Evolutionary conservation across 2,329 filamentous ascomycete species (phyloP), one percentile per base, ranked within the genome.

Genomic region (Diaporthe nobilis): DNA sequence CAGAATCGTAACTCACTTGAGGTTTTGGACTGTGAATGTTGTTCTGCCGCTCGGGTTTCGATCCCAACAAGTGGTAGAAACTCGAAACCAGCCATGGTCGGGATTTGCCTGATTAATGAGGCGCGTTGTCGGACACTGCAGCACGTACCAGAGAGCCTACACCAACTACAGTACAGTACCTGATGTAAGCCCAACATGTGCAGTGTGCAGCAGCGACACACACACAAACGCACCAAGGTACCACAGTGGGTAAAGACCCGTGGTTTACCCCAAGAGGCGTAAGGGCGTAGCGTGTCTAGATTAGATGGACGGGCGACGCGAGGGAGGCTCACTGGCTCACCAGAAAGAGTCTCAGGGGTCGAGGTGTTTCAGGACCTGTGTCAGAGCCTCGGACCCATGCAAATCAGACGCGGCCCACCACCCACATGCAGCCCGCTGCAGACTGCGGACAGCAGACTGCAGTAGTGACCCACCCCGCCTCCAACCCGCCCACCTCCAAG

Each of bases 301-400:
- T 42, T 60, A 61, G 71, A 63, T 72, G 57, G 71, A 55, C 22
- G 71, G 61, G 58, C 58, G 71, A 72, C 20, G 71, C 61, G 58
- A 65, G 58, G 71, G 71, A 67, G 71, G 37, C 51, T 60, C 53
- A 58, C 49, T 65, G 49, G 71, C 58, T 63, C 51, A 39, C 58
- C 47, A 63, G 58, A 63, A 57, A 55, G 31, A 55, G 31, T 39
- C 58, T 60, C 57, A 72, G 71, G 71, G 71, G 71, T 72, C 57
- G 37, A 70, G 34, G 34, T 63, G 71, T 73, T 73, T 73, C 71
- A 73, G 49, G 58, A 57, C 58, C 61, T 73, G 71, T 73, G 57
- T 73, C 71, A 73, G 71, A 70, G 65, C 37, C 65, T 70, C 65
- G 65, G 65, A 70, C 65, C 65, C 65, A 70, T 70, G 65, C 65